Evolutionary conservation across 129 eudicot species (phyloP).

Genomic region (Escallonia rubra): DNA sequence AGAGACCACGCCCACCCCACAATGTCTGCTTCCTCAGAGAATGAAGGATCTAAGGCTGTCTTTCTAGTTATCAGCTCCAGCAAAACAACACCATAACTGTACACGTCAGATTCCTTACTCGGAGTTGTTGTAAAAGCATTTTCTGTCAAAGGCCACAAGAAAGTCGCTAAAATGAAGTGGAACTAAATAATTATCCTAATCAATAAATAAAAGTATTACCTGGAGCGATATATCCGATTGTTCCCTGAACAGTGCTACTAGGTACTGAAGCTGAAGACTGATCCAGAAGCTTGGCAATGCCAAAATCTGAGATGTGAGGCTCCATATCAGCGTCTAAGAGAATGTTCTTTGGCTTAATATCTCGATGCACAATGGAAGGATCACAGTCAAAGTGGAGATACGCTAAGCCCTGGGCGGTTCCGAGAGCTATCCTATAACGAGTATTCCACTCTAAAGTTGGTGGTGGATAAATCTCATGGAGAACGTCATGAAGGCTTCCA

Average conservation of each 20-base stretch:
- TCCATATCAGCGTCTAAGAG: slow-evolving; percentile 76
- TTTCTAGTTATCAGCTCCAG: slow-evolving; percentile 59
- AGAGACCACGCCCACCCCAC: slow-evolving; percentile 55
- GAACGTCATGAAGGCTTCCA: slow-evolving; percentile 80
- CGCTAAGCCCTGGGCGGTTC: slow-evolving; percentile 74
- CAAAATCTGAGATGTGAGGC: slow-evolving; percentile 86
- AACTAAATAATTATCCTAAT: no score
- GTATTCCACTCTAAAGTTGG: slow-evolving; percentile 44
- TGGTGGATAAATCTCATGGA: slow-evolving; percentile 47
- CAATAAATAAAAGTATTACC: slow-evolving; percentile 31
- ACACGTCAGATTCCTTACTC: slow-evolving; percentile 67
- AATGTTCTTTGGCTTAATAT: slow-evolving; percentile 82
- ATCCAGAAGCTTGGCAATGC: slow-evolving; percentile 83
- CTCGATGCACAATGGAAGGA: slow-evolving; percentile 81
- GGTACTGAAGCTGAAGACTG: slow-evolving; percentile 35
- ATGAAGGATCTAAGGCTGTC: slow-evolving; percentile 44
- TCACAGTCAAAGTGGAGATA: slow-evolving; percentile 86
- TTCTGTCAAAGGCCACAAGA: slow-evolving; percentile 30
- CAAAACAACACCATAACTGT: slow-evolving; percentile 74
- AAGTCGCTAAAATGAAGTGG: neutral
- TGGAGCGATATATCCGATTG: slow-evolving; percentile 86
- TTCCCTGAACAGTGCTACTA: slow-evolving; percentile 50
- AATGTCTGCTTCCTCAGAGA: slow-evolving; percentile 39
- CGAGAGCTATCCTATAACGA: slow-evolving; percentile 73
- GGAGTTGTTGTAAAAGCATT: slow-evolving; percentile 50